Evolutionary conservation across 352 stramenopile species (phyloP), one percentile per base, ranked within the genome.

Genomic region (Peronospora destructor): DNA sequence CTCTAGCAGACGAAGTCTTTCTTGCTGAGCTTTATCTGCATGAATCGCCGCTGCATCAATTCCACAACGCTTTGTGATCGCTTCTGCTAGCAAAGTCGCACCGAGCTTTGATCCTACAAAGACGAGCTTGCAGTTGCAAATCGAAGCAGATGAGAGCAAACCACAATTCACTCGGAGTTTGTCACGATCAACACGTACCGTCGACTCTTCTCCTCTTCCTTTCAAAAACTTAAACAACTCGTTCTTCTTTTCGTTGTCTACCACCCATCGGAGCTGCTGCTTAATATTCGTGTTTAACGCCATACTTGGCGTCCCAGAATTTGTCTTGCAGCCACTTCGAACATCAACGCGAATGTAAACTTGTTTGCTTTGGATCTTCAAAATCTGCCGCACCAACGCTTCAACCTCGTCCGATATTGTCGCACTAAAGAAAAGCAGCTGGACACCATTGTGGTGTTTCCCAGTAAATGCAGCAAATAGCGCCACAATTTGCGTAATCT

Each of bases 51-150:
- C 59, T 8, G 69, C 53, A 4, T 45, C 19, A 11, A 71, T 50
- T 23, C 56, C 42, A 63, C 64, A 73, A 12, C 63, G 44, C 36
- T 79, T 76, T 19, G 64, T 16, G 38, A 91, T 71, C 1, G 73
- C 65, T 33, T 75, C 46, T 7, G 76, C 75, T 5, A 91, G 53
- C 61, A 91, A 64, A 12, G 80, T 68, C 0, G 80, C 73, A 3
- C 77, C 80, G 34, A 64, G 30, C 51, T 73, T 80, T 6, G 80
- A 91, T 16, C 66, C 63, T 5, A 91, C 80, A 57, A 88, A 91
- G 19, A 91, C 74, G 23, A 91, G 57, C 80, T 90, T 23, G 16
- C 23, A 37, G 28, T 26, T 54, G 9, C 26, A 49, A n/a, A 23
- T 12, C 55, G 30, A 17, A 53, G 49, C 13, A 40, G 8, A 50